Base-by-base conservation (phyloP, 768 basidiomycete genomes). In the Amanita jacksonii region DNA sequence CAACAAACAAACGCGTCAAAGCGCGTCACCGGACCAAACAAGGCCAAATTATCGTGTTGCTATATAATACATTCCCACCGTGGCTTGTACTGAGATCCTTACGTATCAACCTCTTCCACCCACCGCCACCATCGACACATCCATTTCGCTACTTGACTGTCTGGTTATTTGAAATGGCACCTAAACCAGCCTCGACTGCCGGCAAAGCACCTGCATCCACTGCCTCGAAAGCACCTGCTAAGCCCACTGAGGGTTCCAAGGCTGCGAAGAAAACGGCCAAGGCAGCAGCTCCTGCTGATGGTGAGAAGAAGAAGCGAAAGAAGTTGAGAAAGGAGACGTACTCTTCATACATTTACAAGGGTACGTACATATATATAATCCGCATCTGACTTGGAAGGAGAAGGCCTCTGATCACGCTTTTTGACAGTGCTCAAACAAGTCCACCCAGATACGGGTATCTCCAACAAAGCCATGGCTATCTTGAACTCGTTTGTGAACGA, bases 381-480 rank as follows among this genome's bases (percentile, higher is more conserved):
- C 28, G 19, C 8, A 10, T 33, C 36, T 35, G 16, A 31, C 38
- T 38, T 15, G 5, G 18, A n/a, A n/a, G n/a, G n/a, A n/a, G n/a
- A n/a, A n/a, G n/a, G 22, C n/a, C 13, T 19, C 25, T 16, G 13
- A 5, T 8, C 10, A 4, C 12, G 16, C 22, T 23, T 15, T 12
- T 28, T 28, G 27, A 28, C 46, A 89, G 92, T 96, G 52, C 76
- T 96, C 55, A 96, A 87, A 70, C 94, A 96, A 70, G 91, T 96
- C 51, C 93, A 94, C 70, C 94, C 93, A 42, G 92, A 94, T 57
- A 94, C 92, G 42, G 93, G 93, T 82, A 94, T 96, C 76, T 94
- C 91, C 30, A 94, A 90, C 78, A 94, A 94, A 66, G 84, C 85
- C 2, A 89, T 91, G 86, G 82, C 85, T 50, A 91, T 92, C 57